Base-by-base conservation (phyloP, 768 basidiomycete genomes). In the Fistulinella prunicolor region DNA sequence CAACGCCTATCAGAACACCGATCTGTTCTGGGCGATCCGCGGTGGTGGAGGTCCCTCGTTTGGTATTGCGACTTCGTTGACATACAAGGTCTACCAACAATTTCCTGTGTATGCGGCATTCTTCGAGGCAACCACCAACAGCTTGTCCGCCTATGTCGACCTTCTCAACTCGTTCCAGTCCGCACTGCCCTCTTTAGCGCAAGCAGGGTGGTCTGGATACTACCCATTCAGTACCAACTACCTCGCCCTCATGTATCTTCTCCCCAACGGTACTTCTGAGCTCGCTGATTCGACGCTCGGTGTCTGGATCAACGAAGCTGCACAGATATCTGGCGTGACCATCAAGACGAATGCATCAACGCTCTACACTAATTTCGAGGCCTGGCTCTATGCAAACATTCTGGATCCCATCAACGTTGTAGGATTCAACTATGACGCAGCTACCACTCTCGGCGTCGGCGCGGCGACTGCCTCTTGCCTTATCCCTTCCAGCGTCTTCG, bases 21-120 rank as follows among this genome's bases (percentile, higher is more conserved):
- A 78, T 46, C 65, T 80, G 3, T 79, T 75, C 60, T 79, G 74
- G 73, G 78, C 78, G 0, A 54, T 47, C n/a, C 45, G 45, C 16
- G 45, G 45, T 3, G 45, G 45, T 19, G 45, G 45, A 14, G 45
- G 45, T 9, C 34, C 34, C 12, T 38, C 34, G 9, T 47, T 61
- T 45, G 77, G 72, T n/a, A 64, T 78, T 23, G 63, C 76, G 24
- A 69, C 70, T 8, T 72, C 72, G 1, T 70, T 68, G 9, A 75
- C 74, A 1, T 76, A 76, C 56, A 54, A 57, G 28, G 74, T 73
- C 1, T 65, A 76, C 45, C 68, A 71, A 6, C 20, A 53, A 14
- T 49, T 64, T 10, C 71, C 74, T 12, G 39, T 74, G 44, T 59
- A 60, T 26, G 53, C 56, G 13, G 29, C 32, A 32, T 43, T 43